Evolutionary conservation across 1,284 basidiomycete species (phyloP).

Genomic region (Dichomitus squalens): DNA sequence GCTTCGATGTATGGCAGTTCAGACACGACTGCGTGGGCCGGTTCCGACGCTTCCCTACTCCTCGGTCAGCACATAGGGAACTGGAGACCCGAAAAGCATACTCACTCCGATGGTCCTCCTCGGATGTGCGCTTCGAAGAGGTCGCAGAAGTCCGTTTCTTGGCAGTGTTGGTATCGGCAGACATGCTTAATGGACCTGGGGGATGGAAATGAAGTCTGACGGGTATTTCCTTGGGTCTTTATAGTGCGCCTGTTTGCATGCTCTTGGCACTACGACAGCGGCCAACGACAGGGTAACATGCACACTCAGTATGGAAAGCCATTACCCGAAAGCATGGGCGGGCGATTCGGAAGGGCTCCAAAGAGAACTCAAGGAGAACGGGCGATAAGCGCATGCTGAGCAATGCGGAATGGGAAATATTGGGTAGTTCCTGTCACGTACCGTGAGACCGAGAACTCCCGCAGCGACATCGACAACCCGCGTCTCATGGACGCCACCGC

Average conservation of each 20-base stretch:
- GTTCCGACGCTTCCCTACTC: constrained; percentile 51
- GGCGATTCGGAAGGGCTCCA: constrained; percentile 16
- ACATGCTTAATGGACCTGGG: constrained; percentile 27
- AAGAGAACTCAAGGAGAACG: constrained; percentile 13
- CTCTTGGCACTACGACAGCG: constrained; percentile 22
- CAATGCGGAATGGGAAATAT: constrained; percentile 19
- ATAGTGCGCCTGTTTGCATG: constrained; percentile 12
- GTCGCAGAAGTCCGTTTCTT: constrained; percentile 33
- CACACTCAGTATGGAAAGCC: constrained; percentile 15
- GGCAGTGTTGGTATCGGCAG: constrained; percentile 26
- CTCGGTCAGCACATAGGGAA: background rate
- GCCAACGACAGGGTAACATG: constrained; percentile 11
- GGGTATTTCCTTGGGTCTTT: constrained; percentile 15
- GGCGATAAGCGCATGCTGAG: constrained; percentile 20
- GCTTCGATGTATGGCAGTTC: constrained; percentile 77
- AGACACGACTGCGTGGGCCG: constrained; percentile 68
- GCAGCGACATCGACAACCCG: constrained; percentile 15
- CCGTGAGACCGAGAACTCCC: constrained; percentile 20
- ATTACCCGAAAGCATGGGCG: constrained; percentile 16
- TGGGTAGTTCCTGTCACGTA: background rate
- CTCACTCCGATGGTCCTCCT: constrained; percentile 37
- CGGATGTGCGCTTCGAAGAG: constrained; percentile 31
- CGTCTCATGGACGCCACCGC: constrained; percentile 4
- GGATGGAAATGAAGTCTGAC: constrained; percentile 15
- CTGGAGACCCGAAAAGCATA: background rate